These are phyloP conservation scores for Citeromyces nyonsensis DNA, from an alignment of 805 yeast genomes.

Conservation along the genomic window DNA sequence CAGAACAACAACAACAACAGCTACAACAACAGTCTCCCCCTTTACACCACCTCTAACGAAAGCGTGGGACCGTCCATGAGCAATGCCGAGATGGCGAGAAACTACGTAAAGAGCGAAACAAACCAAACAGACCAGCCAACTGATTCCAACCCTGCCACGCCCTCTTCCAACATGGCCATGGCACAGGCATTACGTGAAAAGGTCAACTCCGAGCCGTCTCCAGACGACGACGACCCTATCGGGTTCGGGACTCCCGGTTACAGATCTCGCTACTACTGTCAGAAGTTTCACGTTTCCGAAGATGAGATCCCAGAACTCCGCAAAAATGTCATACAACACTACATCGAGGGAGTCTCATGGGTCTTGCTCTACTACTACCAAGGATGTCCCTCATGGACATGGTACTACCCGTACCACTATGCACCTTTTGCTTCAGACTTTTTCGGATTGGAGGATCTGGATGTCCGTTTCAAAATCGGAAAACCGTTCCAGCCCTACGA, in stretches of 20 bases:
- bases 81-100: conserved; percentile 60
- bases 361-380: conserved; percentile 85
- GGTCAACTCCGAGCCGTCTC: conserved; percentile 8
- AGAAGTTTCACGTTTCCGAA: conserved; percentile 48
- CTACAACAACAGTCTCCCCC: conserved; percentile 59
- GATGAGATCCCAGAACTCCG: conserved; percentile 39
- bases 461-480: conserved; percentile 48
- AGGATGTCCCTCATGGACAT: conserved; percentile 97
- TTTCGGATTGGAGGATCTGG: conserved; percentile 29
- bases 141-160: conserved; percentile 58
- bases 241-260: conserved; percentile 49
- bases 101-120: too few species aligned
- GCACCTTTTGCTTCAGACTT: conserved; percentile 96
- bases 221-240: conserved; percentile 10
- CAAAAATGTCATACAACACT: conserved; percentile 48
- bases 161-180: conserved; percentile 50
- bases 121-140: conserved; percentile 45
- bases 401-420: conserved; percentile 95
- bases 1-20: too few species aligned
- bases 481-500: conserved; percentile 83
- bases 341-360: conserved; percentile 97
- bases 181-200: conserved; percentile 17
- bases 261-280: conserved; percentile 60
- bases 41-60: conserved; percentile 65
- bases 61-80: conserved; percentile 45